Percentiles rank a stretch among this genome's conserved stretches.
Evolutionary conservation across 257 asterid genomes (phyloP).

Genomic region (Gentiana macrophylla): DNA sequence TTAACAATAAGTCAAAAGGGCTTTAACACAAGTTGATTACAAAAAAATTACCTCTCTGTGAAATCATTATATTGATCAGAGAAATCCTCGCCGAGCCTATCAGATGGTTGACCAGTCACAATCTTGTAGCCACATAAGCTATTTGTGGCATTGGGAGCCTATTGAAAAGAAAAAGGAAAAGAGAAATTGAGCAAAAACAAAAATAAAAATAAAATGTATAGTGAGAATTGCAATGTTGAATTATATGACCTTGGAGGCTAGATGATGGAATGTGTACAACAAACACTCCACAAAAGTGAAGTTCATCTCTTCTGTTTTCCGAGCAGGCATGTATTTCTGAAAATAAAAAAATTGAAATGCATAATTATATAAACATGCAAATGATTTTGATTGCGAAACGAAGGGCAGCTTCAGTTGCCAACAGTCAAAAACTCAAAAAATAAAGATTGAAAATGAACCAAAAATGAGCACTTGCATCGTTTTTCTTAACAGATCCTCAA

Average conservation of each 20-base stretch:
- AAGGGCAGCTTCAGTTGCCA: background rate
- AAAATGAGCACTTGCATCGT: background rate
- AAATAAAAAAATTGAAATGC: conserved; percentile 7
- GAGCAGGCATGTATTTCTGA: conserved; percentile 81
- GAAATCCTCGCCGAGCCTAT: conserved; percentile 97
- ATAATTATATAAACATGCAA: background rate
- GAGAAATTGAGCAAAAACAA: conserved; percentile 1
- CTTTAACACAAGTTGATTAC: background rate
- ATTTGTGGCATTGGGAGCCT: conserved; percentile 93
- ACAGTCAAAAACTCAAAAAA: background rate
- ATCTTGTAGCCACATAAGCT: conserved; percentile 87
- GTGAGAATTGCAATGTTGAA: background rate
- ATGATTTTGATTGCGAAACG: background rate
- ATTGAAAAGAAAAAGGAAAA: conserved; percentile 21
- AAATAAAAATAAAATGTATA: conserved; percentile 4
- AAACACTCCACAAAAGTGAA: conserved; percentile 85
- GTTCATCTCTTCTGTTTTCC: conserved; percentile 76
- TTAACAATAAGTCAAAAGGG: background rate
- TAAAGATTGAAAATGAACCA: background rate
- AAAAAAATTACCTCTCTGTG: conserved; percentile 53
- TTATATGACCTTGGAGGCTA: conserved; percentile 65
- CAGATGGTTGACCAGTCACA: conserved; percentile 97
- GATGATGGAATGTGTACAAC: conserved; percentile 76
- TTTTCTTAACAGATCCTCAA: too few species aligned
- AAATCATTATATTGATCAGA: conserved; percentile 64